A percentile compares a stretch with the other conserved stretches of the same genome.
Conservation (phyloP, 2,329 filamentous ascomycete species). For the Sclerotinia sclerotiorum region DNA sequence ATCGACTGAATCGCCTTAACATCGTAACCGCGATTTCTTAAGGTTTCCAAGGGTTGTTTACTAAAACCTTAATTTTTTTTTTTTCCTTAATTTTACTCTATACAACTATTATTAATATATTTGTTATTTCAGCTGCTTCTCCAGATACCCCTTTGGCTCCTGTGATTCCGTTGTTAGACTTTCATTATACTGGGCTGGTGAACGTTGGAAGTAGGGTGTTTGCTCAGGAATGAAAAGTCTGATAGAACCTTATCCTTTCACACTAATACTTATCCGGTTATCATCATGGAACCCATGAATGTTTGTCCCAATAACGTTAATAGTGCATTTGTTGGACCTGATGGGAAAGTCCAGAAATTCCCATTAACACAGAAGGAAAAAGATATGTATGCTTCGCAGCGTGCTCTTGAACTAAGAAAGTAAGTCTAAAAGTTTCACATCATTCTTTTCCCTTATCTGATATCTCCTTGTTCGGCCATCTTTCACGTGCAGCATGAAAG, state of each 20-base stretch:
- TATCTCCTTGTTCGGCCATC: neutral
- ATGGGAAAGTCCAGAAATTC: neutral
- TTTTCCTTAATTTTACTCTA: too few species aligned
- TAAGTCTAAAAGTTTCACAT: constrained; percentile 24
- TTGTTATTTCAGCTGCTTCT: neutral
- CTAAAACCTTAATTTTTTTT: neutral
- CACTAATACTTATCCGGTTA: constrained; percentile 9
- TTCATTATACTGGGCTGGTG: neutral
- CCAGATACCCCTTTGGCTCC: neutral
- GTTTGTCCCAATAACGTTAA: neutral
- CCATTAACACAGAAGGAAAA: constrained; percentile 30
- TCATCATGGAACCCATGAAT: constrained; percentile 11
- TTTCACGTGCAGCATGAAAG: neutral
- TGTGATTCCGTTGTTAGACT: neutral
- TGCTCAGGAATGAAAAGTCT: constrained; percentile 4
- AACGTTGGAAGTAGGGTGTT: neutral
- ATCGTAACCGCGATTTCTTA: neutral
- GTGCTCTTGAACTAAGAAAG: constrained; percentile 38
- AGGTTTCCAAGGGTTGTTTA: neutral
- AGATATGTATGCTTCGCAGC: constrained; percentile 22
- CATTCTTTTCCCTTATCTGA: neutral
- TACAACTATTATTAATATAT: too few species aligned
- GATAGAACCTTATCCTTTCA: neutral
- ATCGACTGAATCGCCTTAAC: neutral
- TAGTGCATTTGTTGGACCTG: neutral